Conservation (phyloP, 768 basidiomycete species). For the Tricholoma matsutake region DNA sequence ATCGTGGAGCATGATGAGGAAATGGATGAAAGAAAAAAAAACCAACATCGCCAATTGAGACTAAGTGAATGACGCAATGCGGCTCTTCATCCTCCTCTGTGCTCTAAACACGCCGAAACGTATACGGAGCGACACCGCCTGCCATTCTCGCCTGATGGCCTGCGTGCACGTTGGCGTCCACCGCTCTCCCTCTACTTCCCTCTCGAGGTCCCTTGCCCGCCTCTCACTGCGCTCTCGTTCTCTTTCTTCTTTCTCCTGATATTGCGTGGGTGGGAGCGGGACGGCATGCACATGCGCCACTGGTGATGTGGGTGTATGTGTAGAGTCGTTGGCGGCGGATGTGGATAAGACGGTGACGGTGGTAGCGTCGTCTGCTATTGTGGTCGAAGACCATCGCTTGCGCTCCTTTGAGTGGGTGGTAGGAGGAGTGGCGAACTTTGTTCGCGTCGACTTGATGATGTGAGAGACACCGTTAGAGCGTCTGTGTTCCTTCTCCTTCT, state of each 20-base stretch:
- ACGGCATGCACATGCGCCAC: conserved; percentile 3
- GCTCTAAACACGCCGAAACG: conserved; percentile 57
- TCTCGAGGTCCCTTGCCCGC: conserved; percentile 22
- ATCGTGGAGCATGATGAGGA: background rate
- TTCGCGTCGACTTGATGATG: background rate
- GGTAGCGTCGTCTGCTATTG: background rate
- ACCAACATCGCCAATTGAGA: background rate
- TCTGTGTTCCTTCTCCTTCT: background rate
- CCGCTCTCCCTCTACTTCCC: conserved; percentile 15
- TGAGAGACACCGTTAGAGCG: background rate
- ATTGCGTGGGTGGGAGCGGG: background rate
- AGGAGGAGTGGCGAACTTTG: conserved; percentile 1
- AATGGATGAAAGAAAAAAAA: background rate
- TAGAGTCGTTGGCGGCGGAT: conserved; percentile 9
- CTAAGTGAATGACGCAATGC: conserved; percentile 5
- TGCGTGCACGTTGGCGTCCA: conserved; percentile 58
- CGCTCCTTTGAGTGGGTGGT: background rate
- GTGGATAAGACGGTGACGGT: conserved; percentile 1
- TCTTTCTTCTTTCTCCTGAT: conserved; percentile 5
- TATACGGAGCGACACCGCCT: conserved; percentile 51
- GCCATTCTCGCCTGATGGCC: conserved; percentile 56
- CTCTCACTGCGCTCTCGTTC: conserved; percentile 7
- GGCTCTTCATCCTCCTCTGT: conserved; percentile 30
- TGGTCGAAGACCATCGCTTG: background rate
- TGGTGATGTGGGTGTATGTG: conserved; percentile 3